These are phyloP conservation scores for Byssothecium circinans DNA, from an alignment of 2,329 filamentous ascomycete species.

Conservation along the genomic window DNA sequence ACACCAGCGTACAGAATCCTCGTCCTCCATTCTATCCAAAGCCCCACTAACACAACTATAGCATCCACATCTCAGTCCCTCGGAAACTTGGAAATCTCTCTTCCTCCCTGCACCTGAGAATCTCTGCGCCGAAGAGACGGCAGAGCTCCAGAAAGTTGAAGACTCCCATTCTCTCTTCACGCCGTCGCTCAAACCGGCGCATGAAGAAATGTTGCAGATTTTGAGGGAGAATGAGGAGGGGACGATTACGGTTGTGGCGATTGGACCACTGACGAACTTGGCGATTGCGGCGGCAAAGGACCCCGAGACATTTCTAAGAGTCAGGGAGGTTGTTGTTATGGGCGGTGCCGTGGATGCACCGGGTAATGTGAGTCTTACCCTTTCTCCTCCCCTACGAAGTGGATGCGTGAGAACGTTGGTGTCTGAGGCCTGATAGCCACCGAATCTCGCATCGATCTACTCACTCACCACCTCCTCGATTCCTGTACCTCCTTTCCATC, in stretches of 20 bases:
- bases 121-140: conserved; percentile 35
- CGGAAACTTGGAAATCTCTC: conserved; percentile 52
- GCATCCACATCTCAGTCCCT: conserved; percentile 53
- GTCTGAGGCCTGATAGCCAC: conserved; percentile 17
- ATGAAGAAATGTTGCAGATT: conserved; percentile 87
- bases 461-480: conserved; percentile 17
- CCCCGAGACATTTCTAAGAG: conserved; percentile 82
- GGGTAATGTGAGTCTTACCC: conserved; percentile 64
- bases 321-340: conserved; percentile 94
- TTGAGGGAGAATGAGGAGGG: conserved; percentile 78
- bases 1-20: conserved; percentile 43
- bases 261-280: conserved; percentile 92
- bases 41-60: conserved; percentile 18
- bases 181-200: conserved; percentile 71
- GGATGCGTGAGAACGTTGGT: too few species aligned
- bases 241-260: conserved; percentile 84
- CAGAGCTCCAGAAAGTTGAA: conserved; percentile 41
- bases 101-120: conserved; percentile 43
- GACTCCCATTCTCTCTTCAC: conserved; percentile 62
- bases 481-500: conserved; percentile 38
- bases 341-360: conserved; percentile 78
- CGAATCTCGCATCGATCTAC: conserved; percentile 24
- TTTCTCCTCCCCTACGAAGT: not conserved
- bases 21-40: not conserved
- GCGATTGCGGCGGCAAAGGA: conserved; percentile 87